Evolutionary conservation across 441 rosid species (phyloP).

Genomic region (Francoa sonchifolia): DNA sequence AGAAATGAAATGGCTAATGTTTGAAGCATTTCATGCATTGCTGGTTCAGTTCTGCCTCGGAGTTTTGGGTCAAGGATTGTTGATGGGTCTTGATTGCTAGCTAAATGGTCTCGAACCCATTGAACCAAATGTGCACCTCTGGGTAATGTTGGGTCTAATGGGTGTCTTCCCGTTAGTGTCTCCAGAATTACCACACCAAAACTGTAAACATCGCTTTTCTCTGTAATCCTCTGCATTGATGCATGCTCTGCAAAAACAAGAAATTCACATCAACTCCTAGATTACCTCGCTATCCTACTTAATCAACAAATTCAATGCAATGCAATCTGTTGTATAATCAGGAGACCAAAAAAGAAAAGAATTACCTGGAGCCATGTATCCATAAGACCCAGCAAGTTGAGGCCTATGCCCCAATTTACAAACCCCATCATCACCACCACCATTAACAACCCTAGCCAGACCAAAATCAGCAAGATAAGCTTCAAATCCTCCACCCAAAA

Average conservation of each 20-base stretch:
- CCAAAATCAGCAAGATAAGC: slow-evolving; percentile 19
- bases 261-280: background rate
- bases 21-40: slow-evolving; percentile 15
- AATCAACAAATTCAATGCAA: too few species aligned
- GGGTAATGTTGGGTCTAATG: slow-evolving; percentile 14
- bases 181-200: slow-evolving; percentile 15
- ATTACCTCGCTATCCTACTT: too few species aligned
- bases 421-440: background rate
- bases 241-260: slow-evolving; percentile 12
- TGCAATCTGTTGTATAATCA: too few species aligned
- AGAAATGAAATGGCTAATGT: slow-evolving; percentile 12
- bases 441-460: slow-evolving; percentile 7
- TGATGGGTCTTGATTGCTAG: slow-evolving; percentile 6
- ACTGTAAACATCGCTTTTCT: slow-evolving; percentile 17
- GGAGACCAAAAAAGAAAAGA: background rate
- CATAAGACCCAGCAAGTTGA: slow-evolving; percentile 17
- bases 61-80: slow-evolving; percentile 14
- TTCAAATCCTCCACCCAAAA: slow-evolving; percentile 14
- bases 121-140: slow-evolving; percentile 17
- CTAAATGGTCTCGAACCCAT: slow-evolving; percentile 15
- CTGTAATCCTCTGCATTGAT: slow-evolving; percentile 11
- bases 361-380: slow-evolving; percentile 19
- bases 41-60: slow-evolving; percentile 7
- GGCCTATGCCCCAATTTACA: slow-evolving; percentile 10
- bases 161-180: slow-evolving; percentile 17